phyloP scores from a whole-genome alignment of 139 green algal species.

The Tetraselmis chui region DNA sequence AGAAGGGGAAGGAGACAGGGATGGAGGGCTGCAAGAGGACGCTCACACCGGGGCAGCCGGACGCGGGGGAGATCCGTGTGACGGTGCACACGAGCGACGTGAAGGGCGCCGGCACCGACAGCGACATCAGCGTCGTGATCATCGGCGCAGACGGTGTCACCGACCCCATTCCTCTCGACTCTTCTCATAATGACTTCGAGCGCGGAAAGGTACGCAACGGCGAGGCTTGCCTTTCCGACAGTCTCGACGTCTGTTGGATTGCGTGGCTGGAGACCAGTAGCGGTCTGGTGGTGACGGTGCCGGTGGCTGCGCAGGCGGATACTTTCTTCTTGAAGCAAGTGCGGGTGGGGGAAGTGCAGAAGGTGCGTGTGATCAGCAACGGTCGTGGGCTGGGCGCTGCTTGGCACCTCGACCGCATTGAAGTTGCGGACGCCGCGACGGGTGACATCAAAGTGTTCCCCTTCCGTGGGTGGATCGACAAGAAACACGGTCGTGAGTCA shows the following conservation, averaged over 20 bases:
- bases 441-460: slow-evolving; percentile 23
- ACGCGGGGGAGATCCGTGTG: not conserved
- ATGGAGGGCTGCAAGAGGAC: slow-evolving; percentile 31
- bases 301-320: slow-evolving; percentile 8
- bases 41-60: slow-evolving; percentile 17
- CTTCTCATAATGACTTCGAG: slow-evolving; percentile 2
- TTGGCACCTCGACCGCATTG: slow-evolving; percentile 21
- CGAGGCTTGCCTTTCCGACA: too few relatives aligned
- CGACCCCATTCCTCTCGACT: not conserved
- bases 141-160: not conserved
- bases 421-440: slow-evolving; percentile 13
- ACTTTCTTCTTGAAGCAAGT: slow-evolving; percentile 14
- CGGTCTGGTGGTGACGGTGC: too few relatives aligned
- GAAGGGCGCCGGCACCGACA: not conserved
- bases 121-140: not conserved
- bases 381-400: slow-evolving; percentile 25
- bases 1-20: slow-evolving; percentile 20
- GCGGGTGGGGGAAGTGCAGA: slow-evolving; percentile 1
- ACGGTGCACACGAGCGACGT: not conserved
- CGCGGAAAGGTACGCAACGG: not conserved
- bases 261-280: too few relatives aligned
- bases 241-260: too few relatives aligned
- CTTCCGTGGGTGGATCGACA: slow-evolving; percentile 40
- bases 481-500: slow-evolving; percentile 24
- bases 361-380: slow-evolving; percentile 1